Evolutionary conservation across 345 rosid species (phyloP), one percentile per base, ranked within the genome.

Genomic region (Excoecaria agallocha): DNA sequence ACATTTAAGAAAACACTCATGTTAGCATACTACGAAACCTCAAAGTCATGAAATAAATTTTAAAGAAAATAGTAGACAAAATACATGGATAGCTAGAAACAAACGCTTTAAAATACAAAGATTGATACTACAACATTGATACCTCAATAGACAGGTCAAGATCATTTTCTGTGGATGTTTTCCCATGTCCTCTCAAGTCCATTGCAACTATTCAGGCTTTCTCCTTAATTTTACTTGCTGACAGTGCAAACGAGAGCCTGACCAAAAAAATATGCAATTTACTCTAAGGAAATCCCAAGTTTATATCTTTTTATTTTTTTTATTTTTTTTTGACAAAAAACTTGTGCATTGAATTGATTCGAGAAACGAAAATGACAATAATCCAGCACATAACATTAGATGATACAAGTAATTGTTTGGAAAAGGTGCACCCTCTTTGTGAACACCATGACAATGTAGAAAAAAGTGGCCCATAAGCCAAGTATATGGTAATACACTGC

Each of bases 181-280:
- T 91, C 49, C 98, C 99, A 39, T 95, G 99, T 61, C 99, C 99
- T 84, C 99, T 89, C 85, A 93, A 67, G 87, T 95, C 99, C 89
- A 95, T 81, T 16, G 96, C 92, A 83, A 91, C 94, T 38, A 95
- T 85, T 12, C 90, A 85, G 38, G 91, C 97, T 80, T 87, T 90
- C 91, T 91, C 97, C 89, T 95, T 95, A 69, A 95, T 88, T 84
- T 77, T 84, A 82, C 88, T 81, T 11, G 98, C 88, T 50, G 94
- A 85, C 25, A 90, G 8, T 59, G 97, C 86, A 88, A 89, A 95
- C 13, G 99, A 95, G 69, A 93, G 97, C 86, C 98, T 95, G 79
- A 12, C 63, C 58, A 82, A 74, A 39, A 50, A 78, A 61, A 69
- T 5, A 72, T 12, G 39, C 20, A 51, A 71, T 60, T 56, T 2